Evolutionary conservation across 2,329 filamentous ascomycete genomes (phyloP).

Genomic region (Aspergillus japonicus): DNA sequence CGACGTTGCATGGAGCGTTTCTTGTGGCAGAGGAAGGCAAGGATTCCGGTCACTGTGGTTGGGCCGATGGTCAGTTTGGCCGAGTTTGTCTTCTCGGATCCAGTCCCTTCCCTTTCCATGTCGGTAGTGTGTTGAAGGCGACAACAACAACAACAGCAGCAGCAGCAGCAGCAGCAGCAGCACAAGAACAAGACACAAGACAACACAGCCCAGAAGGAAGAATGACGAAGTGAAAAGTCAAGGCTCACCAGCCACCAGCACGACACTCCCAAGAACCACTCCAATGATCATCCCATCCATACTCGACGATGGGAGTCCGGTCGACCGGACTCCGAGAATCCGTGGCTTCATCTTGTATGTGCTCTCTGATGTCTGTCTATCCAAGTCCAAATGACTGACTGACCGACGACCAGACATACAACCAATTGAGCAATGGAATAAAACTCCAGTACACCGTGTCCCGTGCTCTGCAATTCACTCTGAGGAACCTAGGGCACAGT

Average conservation of each 20-base stretch:
- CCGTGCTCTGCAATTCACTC: neutral
- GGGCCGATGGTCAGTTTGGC: neutral
- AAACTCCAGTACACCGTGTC: neutral
- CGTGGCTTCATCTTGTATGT: neutral
- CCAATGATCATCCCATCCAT: slow-evolving; percentile 27
- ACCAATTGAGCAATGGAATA: neutral
- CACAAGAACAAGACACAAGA: neutral
- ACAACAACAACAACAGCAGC: too few relatives aligned
- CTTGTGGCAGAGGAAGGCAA: slow-evolving; percentile 26
- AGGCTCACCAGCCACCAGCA: slow-evolving; percentile 26
- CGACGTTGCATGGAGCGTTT: slow-evolving; percentile 24
- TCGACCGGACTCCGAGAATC: neutral
- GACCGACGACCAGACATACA: neutral
- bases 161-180: too few relatives aligned
- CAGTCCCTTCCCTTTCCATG: too few relatives aligned
- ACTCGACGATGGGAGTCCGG: neutral
- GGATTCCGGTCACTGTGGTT: slow-evolving; percentile 24
- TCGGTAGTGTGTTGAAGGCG: too few relatives aligned
- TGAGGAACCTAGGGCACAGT: neutral
- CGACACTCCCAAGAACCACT: slow-evolving; percentile 29
- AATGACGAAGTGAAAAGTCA: neutral
- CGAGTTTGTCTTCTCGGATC: too few relatives aligned
- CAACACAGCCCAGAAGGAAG: neutral
- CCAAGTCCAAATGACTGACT: neutral
- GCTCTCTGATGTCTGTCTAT: neutral